Conservation (phyloP, 139 green algal genomes). For the Auxenochlorella pyrenoidosa region DNA sequence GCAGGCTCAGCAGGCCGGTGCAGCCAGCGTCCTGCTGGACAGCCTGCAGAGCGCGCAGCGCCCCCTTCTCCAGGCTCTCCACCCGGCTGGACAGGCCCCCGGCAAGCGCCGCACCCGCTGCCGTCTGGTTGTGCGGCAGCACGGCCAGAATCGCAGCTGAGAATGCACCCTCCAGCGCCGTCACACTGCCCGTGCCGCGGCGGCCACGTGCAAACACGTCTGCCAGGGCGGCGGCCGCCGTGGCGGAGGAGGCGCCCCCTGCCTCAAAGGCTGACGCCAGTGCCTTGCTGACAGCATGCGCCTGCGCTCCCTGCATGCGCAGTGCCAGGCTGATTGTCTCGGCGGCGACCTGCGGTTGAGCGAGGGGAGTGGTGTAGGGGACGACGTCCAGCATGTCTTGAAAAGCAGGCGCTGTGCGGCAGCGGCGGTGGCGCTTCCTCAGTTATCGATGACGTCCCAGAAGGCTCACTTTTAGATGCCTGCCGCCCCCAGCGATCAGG, state of each 20-base stretch:
- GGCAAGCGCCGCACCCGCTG: neutral
- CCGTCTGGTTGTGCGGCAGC: neutral
- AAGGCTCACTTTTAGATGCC: neutral
- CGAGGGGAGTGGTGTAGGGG: no score
- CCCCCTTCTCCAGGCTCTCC: neutral
- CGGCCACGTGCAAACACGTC: neutral
- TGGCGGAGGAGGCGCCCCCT: neutral
- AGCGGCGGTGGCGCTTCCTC: neutral
- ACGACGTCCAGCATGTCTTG: neutral
- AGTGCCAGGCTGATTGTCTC: neutral
- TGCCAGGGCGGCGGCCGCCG: neutral
- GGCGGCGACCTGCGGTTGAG: neutral
- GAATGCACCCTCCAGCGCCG: neutral
- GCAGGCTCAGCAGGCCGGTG: neutral
- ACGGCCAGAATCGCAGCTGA: neutral
- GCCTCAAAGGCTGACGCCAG: neutral
- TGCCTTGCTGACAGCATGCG: neutral
- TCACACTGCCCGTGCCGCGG: neutral
- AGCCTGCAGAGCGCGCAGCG: neutral
- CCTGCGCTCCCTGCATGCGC: neutral
- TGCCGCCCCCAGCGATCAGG: neutral
- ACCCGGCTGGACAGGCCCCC: neutral
- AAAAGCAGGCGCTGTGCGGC: neutral
- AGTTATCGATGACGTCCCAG: no score
- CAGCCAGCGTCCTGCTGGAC: neutral